Conservation (phyloP, 129 eudicot genomes). For the Pittosporum tobira region DNA sequence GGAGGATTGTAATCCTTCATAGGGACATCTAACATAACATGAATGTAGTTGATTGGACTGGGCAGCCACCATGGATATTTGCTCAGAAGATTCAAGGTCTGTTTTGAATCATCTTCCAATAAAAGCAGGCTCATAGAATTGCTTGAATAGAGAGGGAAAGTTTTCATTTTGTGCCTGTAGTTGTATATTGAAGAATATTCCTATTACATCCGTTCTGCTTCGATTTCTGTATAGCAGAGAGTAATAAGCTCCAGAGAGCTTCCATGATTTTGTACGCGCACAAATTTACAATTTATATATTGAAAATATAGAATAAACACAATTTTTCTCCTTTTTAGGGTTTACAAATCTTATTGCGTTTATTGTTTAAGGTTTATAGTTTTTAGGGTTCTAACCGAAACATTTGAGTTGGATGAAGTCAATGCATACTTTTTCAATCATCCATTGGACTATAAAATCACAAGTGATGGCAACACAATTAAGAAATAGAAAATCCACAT, state of each 20-base stretch:
- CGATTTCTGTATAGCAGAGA: neutral
- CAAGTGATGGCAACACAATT: too few species aligned
- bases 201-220: neutral
- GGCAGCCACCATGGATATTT: neutral
- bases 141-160: neutral
- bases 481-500: too few species aligned
- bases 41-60: neutral
- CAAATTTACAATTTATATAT: neutral
- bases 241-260: conserved; percentile 1
- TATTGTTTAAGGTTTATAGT: too few species aligned
- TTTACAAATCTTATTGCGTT: too few species aligned
- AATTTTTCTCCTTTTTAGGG: too few species aligned
- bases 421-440: too few species aligned
- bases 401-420: too few species aligned
- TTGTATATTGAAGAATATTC: conserved; percentile 10
- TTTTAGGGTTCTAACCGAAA: too few species aligned
- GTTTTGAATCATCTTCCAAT: conserved; percentile 6
- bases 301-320: neutral
- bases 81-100: neutral
- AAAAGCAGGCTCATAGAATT: neutral
- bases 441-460: too few species aligned
- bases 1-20: conserved; percentile 4
- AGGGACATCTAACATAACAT: too few species aligned
- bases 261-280: neutral
- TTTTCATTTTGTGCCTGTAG: conserved; percentile 8